These are phyloP conservation scores for Populus simonii DNA, from an alignment of 345 rosid genomes.

Conservation along the genomic window DNA sequence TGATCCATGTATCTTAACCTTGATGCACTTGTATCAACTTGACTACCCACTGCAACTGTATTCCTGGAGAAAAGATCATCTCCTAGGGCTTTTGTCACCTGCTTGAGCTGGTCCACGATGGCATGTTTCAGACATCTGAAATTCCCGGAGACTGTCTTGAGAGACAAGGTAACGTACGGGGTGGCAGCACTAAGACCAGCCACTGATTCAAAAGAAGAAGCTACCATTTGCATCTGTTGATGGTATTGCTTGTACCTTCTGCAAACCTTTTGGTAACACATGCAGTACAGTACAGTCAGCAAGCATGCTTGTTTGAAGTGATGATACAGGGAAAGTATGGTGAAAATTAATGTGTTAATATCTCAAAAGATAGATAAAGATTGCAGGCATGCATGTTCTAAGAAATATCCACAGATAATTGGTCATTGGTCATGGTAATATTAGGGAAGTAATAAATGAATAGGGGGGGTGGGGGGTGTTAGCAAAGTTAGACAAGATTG, in stretches of 20 bases:
- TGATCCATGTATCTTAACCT: slow-evolving; percentile 30
- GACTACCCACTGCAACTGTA: slow-evolving; percentile 24
- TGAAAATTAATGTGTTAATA: not conserved
- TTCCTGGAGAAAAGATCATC: slow-evolving; percentile 31
- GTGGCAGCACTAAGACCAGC: slow-evolving; percentile 57
- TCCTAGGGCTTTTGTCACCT: slow-evolving; percentile 30
- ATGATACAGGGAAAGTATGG: not conserved
- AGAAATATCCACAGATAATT: not conserved
- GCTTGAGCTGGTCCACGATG: slow-evolving; percentile 45
- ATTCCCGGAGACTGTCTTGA: slow-evolving; percentile 42
- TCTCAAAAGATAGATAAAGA: not conserved
- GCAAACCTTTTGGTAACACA: slow-evolving; percentile 41
- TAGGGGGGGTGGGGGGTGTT: too few relatives aligned
- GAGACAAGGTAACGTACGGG: slow-evolving; percentile 51
- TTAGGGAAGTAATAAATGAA: too few relatives aligned
- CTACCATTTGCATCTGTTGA: slow-evolving; percentile 68
- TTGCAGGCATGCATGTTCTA: not conserved
- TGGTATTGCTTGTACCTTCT: slow-evolving; percentile 53
- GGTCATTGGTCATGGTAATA: too few relatives aligned
- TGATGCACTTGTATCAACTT: not conserved
- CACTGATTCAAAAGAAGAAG: slow-evolving; percentile 65
- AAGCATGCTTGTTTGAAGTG: not conserved
- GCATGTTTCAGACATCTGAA: slow-evolving; percentile 45
- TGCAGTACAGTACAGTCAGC: not conserved
- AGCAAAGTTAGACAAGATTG: too few relatives aligned